Percentiles rank a stretch among this genome's conserved stretches.
phyloP scores from a whole-genome alignment of 129 eudicot species.

The Mikania micrantha region DNA sequence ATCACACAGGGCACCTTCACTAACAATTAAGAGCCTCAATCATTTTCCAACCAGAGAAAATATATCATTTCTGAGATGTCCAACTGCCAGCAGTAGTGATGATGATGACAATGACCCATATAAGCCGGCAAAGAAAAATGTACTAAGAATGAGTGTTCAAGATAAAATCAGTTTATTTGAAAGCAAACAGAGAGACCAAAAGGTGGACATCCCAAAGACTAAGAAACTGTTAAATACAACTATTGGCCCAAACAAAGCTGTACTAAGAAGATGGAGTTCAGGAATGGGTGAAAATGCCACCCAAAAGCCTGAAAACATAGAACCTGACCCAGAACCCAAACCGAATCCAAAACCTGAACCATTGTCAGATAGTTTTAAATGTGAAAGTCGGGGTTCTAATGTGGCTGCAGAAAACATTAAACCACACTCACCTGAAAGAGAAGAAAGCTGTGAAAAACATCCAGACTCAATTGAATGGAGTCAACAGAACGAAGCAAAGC shows the following conservation, averaged over 20 bases:
- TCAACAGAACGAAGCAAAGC: slow-evolving; percentile 79
- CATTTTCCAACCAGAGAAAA: slow-evolving; percentile 61
- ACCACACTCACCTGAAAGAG: slow-evolving; percentile 23
- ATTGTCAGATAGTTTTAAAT: slow-evolving; percentile 1
- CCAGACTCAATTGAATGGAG: slow-evolving; percentile 75
- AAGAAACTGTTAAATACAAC: slow-evolving; percentile 31
- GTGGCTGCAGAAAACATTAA: slow-evolving; percentile 31
- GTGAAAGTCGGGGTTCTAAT: slow-evolving; percentile 7
- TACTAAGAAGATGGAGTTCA: slow-evolving; percentile 95
- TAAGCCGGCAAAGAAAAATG: slow-evolving; percentile 46
- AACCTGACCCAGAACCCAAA: slow-evolving; percentile 13
- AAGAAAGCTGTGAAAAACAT: slow-evolving; percentile 47
- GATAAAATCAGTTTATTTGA: slow-evolving; percentile 93
- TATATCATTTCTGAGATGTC: slow-evolving; percentile 39
- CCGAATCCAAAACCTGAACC: slow-evolving; percentile 1
- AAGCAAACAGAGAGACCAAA: slow-evolving; percentile 77
- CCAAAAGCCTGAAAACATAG: slow-evolving; percentile 26
- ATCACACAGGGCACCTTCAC: slow-evolving; percentile 68
- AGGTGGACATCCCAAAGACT: slow-evolving; percentile 25
- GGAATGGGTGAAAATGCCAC: slow-evolving; percentile 61
- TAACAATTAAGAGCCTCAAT: slow-evolving; percentile 72
- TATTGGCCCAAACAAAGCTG: slow-evolving; percentile 56
- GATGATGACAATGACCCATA: slow-evolving; percentile 40
- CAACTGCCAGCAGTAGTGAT: slow-evolving; percentile 47
- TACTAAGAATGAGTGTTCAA: slow-evolving; percentile 74